phyloP scores from a whole-genome alignment of 169 alveolate genomes.

The Toxoplasma gondii region DNA sequence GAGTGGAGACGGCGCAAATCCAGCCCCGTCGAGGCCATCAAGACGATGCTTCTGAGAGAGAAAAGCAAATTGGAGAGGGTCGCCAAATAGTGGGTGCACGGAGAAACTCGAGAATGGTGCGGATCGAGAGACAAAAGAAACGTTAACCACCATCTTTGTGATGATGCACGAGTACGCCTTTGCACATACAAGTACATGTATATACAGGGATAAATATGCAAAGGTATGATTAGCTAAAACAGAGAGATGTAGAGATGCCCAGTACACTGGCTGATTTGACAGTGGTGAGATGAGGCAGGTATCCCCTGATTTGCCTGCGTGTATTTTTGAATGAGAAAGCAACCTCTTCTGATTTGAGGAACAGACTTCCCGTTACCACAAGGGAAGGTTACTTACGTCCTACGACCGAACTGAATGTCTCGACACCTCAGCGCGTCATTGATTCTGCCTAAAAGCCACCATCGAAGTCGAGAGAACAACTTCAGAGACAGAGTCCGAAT shows the following conservation, averaged over 20 bases:
- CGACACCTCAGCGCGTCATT: background rate
- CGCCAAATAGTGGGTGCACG: too few species aligned
- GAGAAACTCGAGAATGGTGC: too few species aligned
- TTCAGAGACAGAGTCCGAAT: background rate
- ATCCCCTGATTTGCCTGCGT: too few species aligned
- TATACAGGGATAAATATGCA: background rate
- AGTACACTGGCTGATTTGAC: background rate
- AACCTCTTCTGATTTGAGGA: too few species aligned
- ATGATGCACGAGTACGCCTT: too few species aligned
- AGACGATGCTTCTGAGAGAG: conserved; percentile 51
- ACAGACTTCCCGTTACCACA: background rate
- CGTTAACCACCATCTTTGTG: too few species aligned
- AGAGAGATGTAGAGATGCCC: background rate
- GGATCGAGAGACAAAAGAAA: too few species aligned
- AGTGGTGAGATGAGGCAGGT: background rate
- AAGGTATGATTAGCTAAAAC: background rate
- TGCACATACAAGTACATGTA: background rate
- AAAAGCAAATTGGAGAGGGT: background rate
- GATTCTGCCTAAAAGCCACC: background rate
- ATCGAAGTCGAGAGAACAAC: background rate
- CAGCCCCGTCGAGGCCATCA: conserved; percentile 55
- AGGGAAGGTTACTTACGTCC: background rate
- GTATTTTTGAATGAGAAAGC: too few species aligned
- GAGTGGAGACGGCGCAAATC: conserved; percentile 44
- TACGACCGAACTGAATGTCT: background rate